Conservation (phyloP, 495 filamentous ascomycete species). For the Jackrogersella multiformis region DNA sequence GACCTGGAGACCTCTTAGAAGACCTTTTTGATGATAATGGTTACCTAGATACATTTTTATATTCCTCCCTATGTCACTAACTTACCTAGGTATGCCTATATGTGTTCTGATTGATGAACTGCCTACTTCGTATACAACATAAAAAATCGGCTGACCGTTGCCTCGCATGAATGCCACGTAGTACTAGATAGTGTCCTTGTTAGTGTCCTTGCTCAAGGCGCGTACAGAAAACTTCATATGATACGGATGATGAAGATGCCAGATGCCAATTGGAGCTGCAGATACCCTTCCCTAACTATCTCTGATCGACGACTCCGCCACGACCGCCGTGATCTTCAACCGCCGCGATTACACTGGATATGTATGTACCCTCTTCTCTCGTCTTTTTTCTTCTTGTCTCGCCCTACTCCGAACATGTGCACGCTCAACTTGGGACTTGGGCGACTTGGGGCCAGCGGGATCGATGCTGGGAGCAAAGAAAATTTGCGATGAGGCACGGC, state of each 20-base stretch:
- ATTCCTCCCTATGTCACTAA: slow-evolving; percentile 16
- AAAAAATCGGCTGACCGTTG: slow-evolving; percentile 30
- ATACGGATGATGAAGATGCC: slow-evolving; percentile 20
- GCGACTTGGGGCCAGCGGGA: neutral
- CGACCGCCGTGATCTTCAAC: slow-evolving; percentile 21
- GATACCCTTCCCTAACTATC: slow-evolving; percentile 27
- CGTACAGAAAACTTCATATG: slow-evolving; percentile 29
- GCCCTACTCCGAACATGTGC: slow-evolving; percentile 17
- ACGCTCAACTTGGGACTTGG: slow-evolving; percentile 15
- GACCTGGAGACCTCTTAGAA: slow-evolving; percentile 16
- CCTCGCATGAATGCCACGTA: slow-evolving; percentile 40
- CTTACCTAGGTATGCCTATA: slow-evolving; percentile 8
- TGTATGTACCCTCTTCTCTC: slow-evolving; percentile 23
- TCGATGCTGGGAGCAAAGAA: neutral
- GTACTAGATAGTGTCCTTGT: slow-evolving; percentile 27
- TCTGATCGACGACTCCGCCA: slow-evolving; percentile 38
- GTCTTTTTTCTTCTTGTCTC: neutral
- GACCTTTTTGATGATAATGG: slow-evolving; percentile 8
- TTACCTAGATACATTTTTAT: slow-evolving; percentile 30
- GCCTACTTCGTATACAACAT: slow-evolving; percentile 14
- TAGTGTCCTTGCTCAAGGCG: slow-evolving; percentile 13
- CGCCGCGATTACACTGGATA: slow-evolving; percentile 22
- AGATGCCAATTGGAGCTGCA: slow-evolving; percentile 41
- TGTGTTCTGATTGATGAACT: slow-evolving; percentile 16
- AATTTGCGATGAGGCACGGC: slow-evolving; percentile 33